Conservation (phyloP, 2,329 filamentous ascomycete genomes). For the Colletotrichum destructivum region DNA sequence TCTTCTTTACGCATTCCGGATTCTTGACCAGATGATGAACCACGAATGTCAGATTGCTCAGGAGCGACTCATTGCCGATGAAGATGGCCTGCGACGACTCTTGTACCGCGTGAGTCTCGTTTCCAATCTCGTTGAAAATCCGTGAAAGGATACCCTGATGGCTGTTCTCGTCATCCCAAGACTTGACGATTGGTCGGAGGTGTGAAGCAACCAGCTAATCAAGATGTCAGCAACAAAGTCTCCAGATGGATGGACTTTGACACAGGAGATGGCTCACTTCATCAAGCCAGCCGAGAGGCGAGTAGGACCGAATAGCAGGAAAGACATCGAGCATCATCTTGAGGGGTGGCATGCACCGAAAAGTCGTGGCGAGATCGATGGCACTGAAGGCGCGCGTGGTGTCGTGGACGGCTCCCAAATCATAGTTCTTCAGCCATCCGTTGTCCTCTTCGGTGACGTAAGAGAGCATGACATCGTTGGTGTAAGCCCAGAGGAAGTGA, state of each 20-base stretch:
- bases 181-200: conserved; percentile 20
- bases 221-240: background rate
- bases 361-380: conserved; percentile 41
- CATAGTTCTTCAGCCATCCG: conserved; percentile 32
- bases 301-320: conserved; percentile 32
- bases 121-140: conserved; percentile 34
- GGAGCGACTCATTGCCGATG: conserved; percentile 44
- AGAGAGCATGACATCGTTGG: conserved; percentile 43
- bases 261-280: conserved; percentile 14
- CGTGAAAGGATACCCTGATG: conserved; percentile 27
- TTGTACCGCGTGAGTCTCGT: conserved; percentile 28
- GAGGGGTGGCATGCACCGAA: conserved; percentile 40
- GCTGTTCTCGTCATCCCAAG: conserved; percentile 27
- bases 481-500: conserved; percentile 41
- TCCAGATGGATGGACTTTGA: background rate
- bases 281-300: conserved; percentile 43
- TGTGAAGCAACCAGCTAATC: conserved; percentile 18
- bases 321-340: conserved; percentile 36
- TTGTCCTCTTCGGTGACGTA: conserved; percentile 40
- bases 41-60: conserved; percentile 42
- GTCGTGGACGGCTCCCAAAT: conserved; percentile 35
- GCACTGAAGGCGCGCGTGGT: conserved; percentile 42
- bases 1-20: conserved; percentile 28
- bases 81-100: conserved; percentile 43
- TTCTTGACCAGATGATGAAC: conserved; percentile 38